Evolutionary conservation across 495 filamentous ascomycete genomes (phyloP).

Genomic region (Xylaria palmicola): DNA sequence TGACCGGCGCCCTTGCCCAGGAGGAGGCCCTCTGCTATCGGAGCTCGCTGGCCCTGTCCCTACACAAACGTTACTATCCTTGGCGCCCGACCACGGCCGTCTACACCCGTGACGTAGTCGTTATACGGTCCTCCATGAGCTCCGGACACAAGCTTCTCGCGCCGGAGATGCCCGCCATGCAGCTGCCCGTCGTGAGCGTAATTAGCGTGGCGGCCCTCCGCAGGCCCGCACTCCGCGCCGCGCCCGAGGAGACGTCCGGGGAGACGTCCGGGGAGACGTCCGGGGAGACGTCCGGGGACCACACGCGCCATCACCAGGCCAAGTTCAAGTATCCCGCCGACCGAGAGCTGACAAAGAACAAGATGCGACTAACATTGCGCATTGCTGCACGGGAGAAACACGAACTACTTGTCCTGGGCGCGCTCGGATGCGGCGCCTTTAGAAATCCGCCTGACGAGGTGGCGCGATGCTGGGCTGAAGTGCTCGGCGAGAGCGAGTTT

Average conservation of each 20-base stretch:
- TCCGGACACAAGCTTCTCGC: conserved; percentile 45
- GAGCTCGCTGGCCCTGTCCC: conserved; percentile 53
- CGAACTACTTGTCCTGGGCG: conserved; percentile 58
- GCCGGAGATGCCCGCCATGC: conserved; percentile 19
- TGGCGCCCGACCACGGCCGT: conserved; percentile 42
- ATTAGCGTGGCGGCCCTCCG: conserved; percentile 57
- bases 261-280: neutral
- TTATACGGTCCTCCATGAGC: conserved; percentile 48
- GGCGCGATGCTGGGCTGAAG: conserved; percentile 54
- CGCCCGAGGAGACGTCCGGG: neutral
- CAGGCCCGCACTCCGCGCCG: conserved; percentile 24
- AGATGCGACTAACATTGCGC: conserved; percentile 59
- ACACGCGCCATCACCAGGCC: neutral
- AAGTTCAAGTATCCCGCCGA: conserved; percentile 33
- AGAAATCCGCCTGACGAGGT: conserved; percentile 56
- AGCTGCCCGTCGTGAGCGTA: conserved; percentile 52
- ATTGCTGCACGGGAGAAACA: conserved; percentile 53
- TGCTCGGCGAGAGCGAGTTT: conserved; percentile 61
- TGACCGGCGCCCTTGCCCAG: conserved; percentile 54
- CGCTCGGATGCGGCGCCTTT: conserved; percentile 66
- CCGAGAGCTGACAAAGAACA: conserved; percentile 51
- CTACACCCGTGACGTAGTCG: conserved; percentile 57
- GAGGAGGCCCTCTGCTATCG: conserved; percentile 68
- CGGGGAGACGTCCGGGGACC: neutral
- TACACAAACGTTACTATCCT: conserved; percentile 54